Base-by-base conservation (phyloP, 148 eudicot genomes). In the Vaccinium myrtillus region DNA sequence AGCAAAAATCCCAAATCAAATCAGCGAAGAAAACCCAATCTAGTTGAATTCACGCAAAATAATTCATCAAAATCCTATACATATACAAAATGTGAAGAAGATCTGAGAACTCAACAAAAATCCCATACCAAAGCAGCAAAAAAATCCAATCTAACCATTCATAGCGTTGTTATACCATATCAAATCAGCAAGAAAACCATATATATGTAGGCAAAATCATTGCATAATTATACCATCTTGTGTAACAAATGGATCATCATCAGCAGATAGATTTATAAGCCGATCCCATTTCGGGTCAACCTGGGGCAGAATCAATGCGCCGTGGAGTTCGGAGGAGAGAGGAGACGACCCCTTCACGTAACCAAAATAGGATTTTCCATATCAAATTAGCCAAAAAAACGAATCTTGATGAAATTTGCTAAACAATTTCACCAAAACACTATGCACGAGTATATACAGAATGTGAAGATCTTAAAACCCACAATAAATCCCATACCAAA, bases 241-340 rank as follows among this genome's bases (percentile, higher is more conserved):
- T 36, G 94, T 92, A 63, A 94, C 93, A 85, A 95, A 95, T 21
- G 98, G 96, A 56, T 93, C 94, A 87, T 95, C 95, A 56, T 51
- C 59, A 82, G 92, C 92, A 80, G 92, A 92, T 32, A 95, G 90
- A 86, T 91, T 92, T 32, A 95, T 87, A 70, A 94, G 93, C 98
- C 96, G 94, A 89, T 93, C 98, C 98, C 96, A 95, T 23, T 81
- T 69, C 19, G 10, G 1, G 4, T 88, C 85, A 77, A 94, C 53
- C 4, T 90, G 51, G 15, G 94, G 88, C 89, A 95, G 75, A 82
- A 95, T 88, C 0, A 98, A 86, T 74, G 95, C 98, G 3, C 95
- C 98, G 21, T 91, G 88, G 12, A 94, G 88, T 3, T 89, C 84
- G 16, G 93, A 79, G 0, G 98, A 85, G 32, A 94, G 75, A 8